A percentile compares a stretch with the other conserved stretches of the same genome.
These are phyloP conservation scores for Butyriboletus loyo DNA, from an alignment of 768 basidiomycete species.

Conservation along the genomic window DNA sequence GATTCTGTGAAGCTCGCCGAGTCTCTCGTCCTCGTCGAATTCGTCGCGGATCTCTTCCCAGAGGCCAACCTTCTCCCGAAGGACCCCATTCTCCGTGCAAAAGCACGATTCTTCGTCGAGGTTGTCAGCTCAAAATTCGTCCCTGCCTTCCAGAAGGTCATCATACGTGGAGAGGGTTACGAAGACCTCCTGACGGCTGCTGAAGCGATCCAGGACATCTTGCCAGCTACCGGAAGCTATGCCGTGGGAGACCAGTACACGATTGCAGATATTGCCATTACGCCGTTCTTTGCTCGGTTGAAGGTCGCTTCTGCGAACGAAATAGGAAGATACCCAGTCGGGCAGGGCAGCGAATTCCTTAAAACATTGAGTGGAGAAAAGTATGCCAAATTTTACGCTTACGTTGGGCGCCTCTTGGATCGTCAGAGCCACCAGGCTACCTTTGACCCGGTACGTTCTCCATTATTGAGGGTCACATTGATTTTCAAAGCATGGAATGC, in stretches of 20 bases:
- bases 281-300: slow-evolving; percentile 59
- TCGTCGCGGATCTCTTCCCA: slow-evolving; percentile 59
- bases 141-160: slow-evolving; percentile 37
- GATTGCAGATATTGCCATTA: slow-evolving; percentile 60
- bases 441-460: slow-evolving; percentile 47
- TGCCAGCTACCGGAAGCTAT: slow-evolving; percentile 42
- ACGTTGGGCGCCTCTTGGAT: slow-evolving; percentile 44
- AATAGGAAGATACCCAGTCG: slow-evolving; percentile 47
- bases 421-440: slow-evolving; percentile 56
- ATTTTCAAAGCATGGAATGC: background rate
- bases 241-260: slow-evolving; percentile 36
- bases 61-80: slow-evolving; percentile 47
- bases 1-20: slow-evolving; percentile 62
- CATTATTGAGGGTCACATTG: too few relatives aligned
- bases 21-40: slow-evolving; percentile 63
- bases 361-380: slow-evolving; percentile 39
- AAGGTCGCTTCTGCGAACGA: slow-evolving; percentile 47
- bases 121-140: slow-evolving; percentile 45
- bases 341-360: slow-evolving; percentile 44
- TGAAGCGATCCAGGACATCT: slow-evolving; percentile 48
- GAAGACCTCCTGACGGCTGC: slow-evolving; percentile 42
- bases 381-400: slow-evolving; percentile 50
- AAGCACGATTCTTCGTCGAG: slow-evolving; percentile 63
- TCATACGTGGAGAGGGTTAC: slow-evolving; percentile 39
- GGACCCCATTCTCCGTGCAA: slow-evolving; percentile 55